Percentiles rank a stretch among this genome's conserved stretches.
Conservation (phyloP, 148 eudicot genomes). For the Vaccinium corymbosum region DNA sequence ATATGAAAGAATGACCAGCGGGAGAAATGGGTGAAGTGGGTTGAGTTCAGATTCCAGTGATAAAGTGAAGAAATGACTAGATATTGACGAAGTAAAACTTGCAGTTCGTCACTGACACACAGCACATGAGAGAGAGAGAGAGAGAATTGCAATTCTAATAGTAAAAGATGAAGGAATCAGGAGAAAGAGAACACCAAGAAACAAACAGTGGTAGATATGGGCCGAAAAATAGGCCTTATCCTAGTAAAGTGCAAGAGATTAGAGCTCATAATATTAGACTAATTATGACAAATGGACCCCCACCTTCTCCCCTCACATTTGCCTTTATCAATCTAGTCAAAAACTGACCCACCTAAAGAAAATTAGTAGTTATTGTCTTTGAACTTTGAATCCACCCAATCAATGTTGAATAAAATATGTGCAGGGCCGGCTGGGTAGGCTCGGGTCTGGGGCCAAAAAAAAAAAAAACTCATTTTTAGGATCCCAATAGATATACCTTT, state of each 20-base stretch:
- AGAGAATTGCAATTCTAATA: not conserved
- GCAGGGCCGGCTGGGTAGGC: too few relatives aligned
- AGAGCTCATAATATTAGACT: conserved; percentile 20
- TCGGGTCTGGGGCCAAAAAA: too few relatives aligned
- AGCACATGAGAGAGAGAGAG: conserved; percentile 11
- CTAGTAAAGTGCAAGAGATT: conserved; percentile 16
- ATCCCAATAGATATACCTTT: too few relatives aligned
- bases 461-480: too few relatives aligned
- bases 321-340: conserved; percentile 12
- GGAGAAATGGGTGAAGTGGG: not conserved
- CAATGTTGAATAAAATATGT: conserved; percentile 2
- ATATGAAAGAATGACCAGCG: not conserved
- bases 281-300: conserved; percentile 35
- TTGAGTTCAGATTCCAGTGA: conserved; percentile 11
- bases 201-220: conserved; percentile 17
- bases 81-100: not conserved
- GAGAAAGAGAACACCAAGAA: conserved; percentile 14
- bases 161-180: conserved; percentile 12
- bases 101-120: conserved; percentile 13
- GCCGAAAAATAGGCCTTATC: conserved; percentile 11
- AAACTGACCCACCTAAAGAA: conserved; percentile 28
- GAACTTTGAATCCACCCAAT: conserved; percentile 31
- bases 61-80: not conserved
- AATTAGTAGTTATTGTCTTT: conserved; percentile 28
- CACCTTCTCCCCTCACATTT: conserved; percentile 12